These are phyloP conservation scores for Coemansia sp. DNA, from an alignment of 192 early-diverging fungal genomes.

Conservation along the genomic window DNA sequence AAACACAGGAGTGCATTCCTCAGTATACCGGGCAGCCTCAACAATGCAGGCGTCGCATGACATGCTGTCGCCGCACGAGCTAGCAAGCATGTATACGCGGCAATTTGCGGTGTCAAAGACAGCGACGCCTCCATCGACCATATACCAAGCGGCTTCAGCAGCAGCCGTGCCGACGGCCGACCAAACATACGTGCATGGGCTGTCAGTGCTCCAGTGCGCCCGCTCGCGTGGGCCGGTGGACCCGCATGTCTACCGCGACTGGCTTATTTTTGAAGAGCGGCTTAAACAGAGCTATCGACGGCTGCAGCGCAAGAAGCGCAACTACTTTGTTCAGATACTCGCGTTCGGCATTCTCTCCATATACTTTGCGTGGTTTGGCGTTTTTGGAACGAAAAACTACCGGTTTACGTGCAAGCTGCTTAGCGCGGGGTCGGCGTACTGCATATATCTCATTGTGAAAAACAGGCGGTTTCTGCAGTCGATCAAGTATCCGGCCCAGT, in stretches of 20 bases:
- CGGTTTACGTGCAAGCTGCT: constrained; percentile 49
- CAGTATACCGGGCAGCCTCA: constrained; percentile 23
- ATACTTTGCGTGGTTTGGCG: constrained; percentile 54
- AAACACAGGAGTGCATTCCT: constrained; percentile 42
- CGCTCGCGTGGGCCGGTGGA: constrained; percentile 39
- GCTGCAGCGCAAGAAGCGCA: constrained; percentile 64
- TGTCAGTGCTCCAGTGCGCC: constrained; percentile 39
- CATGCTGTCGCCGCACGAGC: constrained; percentile 31
- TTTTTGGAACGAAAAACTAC: constrained; percentile 46
- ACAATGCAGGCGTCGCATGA: constrained; percentile 17
- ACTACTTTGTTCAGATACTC: constrained; percentile 57
- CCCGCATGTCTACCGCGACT: constrained; percentile 64
- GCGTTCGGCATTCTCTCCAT: constrained; percentile 48
- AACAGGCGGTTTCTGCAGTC: constrained; percentile 51
- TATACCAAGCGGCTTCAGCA: constrained; percentile 34
- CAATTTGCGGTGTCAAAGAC: constrained; percentile 48
- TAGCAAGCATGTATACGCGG: constrained; percentile 47
- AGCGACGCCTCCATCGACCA: constrained; percentile 12
- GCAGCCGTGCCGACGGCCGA: constrained; percentile 23
- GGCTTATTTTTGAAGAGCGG: constrained; percentile 78
- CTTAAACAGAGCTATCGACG: constrained; percentile 69
- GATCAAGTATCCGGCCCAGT: constrained; percentile 49
- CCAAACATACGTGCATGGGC: constrained; percentile 44
- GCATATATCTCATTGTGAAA: constrained; percentile 51
- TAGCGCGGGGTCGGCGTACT: constrained; percentile 51